Conservation (phyloP, 305 asterid genomes). For the Fraxinus sp. region DNA sequence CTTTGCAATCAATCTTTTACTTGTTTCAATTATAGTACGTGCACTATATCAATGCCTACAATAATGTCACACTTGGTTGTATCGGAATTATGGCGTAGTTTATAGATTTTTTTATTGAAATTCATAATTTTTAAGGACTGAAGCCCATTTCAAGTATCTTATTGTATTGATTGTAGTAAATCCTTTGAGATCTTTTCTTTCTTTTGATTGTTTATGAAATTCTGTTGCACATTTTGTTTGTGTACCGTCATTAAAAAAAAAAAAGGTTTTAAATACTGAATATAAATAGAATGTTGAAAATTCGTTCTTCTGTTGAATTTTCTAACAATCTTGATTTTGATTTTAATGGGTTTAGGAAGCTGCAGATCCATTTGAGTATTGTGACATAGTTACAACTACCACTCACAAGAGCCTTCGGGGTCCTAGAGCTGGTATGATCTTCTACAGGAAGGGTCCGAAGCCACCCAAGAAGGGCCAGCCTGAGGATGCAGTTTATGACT, state of each 20-base stretch:
- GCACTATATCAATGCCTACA: neutral
- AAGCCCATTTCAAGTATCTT: neutral
- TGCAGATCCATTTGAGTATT: conserved; percentile 78
- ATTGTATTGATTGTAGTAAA: neutral
- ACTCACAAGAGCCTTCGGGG: conserved; percentile 96
- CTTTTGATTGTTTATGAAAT: neutral
- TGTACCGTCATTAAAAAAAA: neutral
- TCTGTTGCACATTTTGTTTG: neutral
- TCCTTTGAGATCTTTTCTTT: neutral
- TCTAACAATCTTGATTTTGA: neutral
- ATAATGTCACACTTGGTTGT: neutral
- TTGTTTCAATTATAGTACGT: neutral
- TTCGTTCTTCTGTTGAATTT: neutral
- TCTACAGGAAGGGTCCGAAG: conserved; percentile 93
- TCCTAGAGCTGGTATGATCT: conserved; percentile 96
- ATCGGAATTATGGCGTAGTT: neutral
- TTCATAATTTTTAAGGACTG: neutral
- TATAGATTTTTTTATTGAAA: neutral
- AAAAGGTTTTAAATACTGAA: neutral
- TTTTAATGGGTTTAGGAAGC: conserved; percentile 55
- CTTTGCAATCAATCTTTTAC: neutral
- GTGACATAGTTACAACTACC: conserved; percentile 89
- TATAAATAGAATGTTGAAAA: neutral
- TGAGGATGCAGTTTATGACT: conserved; percentile 77
- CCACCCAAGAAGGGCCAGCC: conserved; percentile 95